phyloP scores from a whole-genome alignment of 768 basidiomycete species.

The Tulasnella sp. region DNA sequence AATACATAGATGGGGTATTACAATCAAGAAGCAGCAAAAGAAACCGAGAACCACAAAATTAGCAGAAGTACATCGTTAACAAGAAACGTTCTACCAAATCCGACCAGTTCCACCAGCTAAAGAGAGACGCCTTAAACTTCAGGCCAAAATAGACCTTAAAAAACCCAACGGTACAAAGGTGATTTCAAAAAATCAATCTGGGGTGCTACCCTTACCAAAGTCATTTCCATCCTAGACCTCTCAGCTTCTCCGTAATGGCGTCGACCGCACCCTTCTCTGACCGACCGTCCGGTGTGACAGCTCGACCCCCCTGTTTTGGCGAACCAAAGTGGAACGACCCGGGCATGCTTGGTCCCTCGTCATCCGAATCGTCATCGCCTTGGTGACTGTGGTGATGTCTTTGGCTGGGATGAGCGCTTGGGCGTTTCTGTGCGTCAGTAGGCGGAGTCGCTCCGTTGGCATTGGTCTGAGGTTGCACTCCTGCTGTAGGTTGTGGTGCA shows the following conservation, averaged over 20 bases:
- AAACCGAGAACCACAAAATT: neutral
- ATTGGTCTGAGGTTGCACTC: neutral
- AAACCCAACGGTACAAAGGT: neutral
- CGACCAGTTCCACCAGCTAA: neutral
- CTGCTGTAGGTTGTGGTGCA: neutral
- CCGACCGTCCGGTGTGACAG: neutral
- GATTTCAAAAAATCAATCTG: neutral
- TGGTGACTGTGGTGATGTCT: neutral
- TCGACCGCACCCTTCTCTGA: neutral
- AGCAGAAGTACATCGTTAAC: neutral
- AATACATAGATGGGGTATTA: slow-evolving; percentile 3
- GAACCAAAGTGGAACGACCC: slow-evolving; percentile 21
- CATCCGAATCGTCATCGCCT: neutral
- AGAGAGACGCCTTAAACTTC: neutral
- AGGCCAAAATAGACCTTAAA: neutral
- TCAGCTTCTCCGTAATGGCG: neutral
- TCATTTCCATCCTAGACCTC: neutral
- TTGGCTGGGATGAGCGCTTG: neutral
- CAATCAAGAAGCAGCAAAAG: neutral
- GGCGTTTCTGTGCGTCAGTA: neutral
- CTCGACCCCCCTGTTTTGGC: neutral
- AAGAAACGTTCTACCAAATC: neutral
- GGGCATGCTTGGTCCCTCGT: slow-evolving; percentile 16
- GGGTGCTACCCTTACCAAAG: neutral
- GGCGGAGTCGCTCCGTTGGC: neutral